A percentile compares a stretch with the other conserved stretches of the same genome.
Evolutionary conservation across 2,329 filamentous ascomycete species (phyloP).

Genomic region (Aspergillus nomiae): DNA sequence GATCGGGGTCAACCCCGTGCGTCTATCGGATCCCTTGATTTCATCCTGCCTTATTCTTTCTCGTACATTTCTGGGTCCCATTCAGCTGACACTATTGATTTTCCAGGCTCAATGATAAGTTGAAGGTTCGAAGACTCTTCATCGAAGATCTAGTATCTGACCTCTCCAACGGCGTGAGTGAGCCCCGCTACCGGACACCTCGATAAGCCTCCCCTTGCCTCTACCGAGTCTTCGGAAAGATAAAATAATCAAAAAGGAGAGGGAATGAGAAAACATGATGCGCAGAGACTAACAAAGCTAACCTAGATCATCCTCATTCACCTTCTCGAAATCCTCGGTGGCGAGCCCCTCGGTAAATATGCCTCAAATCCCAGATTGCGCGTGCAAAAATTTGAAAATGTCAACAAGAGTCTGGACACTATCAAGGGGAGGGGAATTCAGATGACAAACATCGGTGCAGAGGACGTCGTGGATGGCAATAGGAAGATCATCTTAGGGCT

Average conservation of each 20-base stretch:
- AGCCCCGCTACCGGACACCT: slow-evolving; percentile 5
- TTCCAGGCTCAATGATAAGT: slow-evolving; percentile 91
- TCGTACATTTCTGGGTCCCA: not conserved
- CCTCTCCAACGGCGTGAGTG: slow-evolving; percentile 86
- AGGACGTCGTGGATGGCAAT: slow-evolving; percentile 97
- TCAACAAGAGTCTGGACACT: slow-evolving; percentile 91
- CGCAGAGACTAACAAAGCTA: slow-evolving; percentile 4
- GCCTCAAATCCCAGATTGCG: slow-evolving; percentile 93
- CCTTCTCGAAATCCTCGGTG: slow-evolving; percentile 91
- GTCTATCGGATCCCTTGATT: not conserved
- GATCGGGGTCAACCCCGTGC: not conserved
- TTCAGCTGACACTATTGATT: not conserved
- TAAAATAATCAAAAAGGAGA: not conserved
- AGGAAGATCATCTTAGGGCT: slow-evolving; percentile 95
- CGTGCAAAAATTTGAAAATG: slow-evolving; percentile 97
- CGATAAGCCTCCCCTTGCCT: not conserved
- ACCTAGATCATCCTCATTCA: slow-evolving; percentile 87
- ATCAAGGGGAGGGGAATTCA: slow-evolving; percentile 89
- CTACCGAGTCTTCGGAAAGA: not conserved
- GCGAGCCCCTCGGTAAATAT: slow-evolving; percentile 94
- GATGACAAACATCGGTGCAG: slow-evolving; percentile 97
- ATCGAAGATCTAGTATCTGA: slow-evolving; percentile 87
- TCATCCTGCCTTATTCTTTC: not conserved
- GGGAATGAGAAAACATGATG: too few relatives aligned
- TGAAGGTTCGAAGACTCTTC: slow-evolving; percentile 73